Evolutionary conservation across 805 yeast genomes (phyloP).

Genomic region (Starmerella apis): DNA sequence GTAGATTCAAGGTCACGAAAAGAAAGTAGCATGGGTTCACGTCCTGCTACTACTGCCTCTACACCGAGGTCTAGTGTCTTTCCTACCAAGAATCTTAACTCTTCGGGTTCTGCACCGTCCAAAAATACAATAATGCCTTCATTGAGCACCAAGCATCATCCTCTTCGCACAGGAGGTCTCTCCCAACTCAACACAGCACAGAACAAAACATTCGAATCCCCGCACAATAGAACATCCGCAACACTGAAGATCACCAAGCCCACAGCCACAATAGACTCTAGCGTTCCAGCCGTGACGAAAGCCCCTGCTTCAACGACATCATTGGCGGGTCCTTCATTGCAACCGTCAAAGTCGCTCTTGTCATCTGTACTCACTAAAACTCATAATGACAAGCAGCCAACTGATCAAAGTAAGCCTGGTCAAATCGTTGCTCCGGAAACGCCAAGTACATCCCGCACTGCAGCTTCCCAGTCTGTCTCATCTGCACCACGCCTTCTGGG

Average conservation of each 20-base stretch:
- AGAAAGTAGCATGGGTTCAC: not conserved
- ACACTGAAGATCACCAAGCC: no score
- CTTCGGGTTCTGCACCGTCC: not conserved
- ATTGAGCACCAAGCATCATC: not conserved
- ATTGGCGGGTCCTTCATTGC: not conserved
- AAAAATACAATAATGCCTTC: not conserved
- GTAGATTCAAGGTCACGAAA: not conserved
- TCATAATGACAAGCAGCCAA: not conserved
- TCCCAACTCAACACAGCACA: not conserved
- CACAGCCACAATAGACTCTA: no score
- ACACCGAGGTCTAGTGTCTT: not conserved
- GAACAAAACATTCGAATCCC: not conserved
- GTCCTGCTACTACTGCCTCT: not conserved
- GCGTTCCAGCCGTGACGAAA: no score
- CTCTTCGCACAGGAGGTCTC: not conserved
- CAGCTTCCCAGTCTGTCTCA: not conserved
- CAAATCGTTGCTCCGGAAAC: not conserved
- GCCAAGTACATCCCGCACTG: not conserved
- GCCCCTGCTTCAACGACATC: not conserved
- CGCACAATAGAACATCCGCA: not conserved
- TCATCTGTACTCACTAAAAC: constrained; percentile 2
- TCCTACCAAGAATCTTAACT: not conserved
- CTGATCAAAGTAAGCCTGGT: not conserved
- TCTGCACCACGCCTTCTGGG: not conserved
- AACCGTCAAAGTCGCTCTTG: not conserved